Conservation (phyloP, 306 rosid species). For the Gastrolobium bilobum region DNA sequence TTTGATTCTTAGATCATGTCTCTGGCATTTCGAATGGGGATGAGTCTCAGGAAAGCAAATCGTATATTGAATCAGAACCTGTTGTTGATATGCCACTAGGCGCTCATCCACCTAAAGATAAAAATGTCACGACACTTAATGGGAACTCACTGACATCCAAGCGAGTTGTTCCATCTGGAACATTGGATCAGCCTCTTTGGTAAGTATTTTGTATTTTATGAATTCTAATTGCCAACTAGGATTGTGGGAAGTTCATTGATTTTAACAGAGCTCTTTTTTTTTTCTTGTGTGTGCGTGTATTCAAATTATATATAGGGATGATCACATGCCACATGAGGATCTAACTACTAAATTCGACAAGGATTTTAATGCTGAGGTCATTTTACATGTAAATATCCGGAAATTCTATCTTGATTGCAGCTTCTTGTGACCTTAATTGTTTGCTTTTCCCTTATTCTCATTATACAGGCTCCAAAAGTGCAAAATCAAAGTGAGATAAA, state of each 20-base stretch:
- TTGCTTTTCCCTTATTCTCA: constrained; percentile 42
- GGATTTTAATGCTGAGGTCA: constrained; percentile 69
- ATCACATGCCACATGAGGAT: constrained; percentile 56
- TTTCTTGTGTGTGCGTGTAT: not conserved
- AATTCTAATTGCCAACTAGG: constrained; percentile 27
- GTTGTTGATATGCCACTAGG: constrained; percentile 49
- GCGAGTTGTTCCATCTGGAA: constrained; percentile 49
- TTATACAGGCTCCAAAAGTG: constrained; percentile 62
- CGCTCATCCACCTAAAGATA: constrained; percentile 43
- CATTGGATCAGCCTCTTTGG: constrained; percentile 53
- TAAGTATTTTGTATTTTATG: constrained; percentile 49
- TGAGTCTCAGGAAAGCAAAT: constrained; percentile 54
- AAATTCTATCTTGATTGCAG: constrained; percentile 40
- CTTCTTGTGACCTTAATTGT: constrained; percentile 43
- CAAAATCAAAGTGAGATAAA: constrained; percentile 68
- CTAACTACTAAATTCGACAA: constrained; percentile 50
- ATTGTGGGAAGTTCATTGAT: constrained; percentile 22
- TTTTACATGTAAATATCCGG: constrained; percentile 14
- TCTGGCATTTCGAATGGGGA: constrained; percentile 49
- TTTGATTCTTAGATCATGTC: constrained; percentile 60
- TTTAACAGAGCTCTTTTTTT: constrained; percentile 26
- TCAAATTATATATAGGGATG: constrained; percentile 62
- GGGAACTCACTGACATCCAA: constrained; percentile 54
- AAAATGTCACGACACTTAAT: constrained; percentile 39
- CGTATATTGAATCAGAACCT: constrained; percentile 46